Conservation (phyloP, 2,329 filamentous ascomycete species). For the Plectosphaerella cucumerina region DNA sequence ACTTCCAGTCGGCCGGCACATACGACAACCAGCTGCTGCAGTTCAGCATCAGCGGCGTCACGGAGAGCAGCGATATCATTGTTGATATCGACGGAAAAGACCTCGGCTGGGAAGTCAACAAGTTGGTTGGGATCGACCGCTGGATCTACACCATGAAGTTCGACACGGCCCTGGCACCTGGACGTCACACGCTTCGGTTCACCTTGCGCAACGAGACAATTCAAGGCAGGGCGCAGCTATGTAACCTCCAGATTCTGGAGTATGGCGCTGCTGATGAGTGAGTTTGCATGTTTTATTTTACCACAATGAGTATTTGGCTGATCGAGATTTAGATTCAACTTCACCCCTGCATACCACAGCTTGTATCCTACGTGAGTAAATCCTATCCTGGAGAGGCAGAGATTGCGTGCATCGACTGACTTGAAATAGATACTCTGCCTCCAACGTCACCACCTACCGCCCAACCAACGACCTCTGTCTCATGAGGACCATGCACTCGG, state of each 20-base stretch:
- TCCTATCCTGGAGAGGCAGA: background rate
- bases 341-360: constrained; percentile 16
- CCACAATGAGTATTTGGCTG: background rate
- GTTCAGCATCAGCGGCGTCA: constrained; percentile 23
- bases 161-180: constrained; percentile 15
- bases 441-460: constrained; percentile 22
- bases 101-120: constrained; percentile 22
- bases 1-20: constrained; percentile 20
- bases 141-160: constrained; percentile 25
- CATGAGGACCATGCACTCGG: constrained; percentile 22
- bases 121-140: constrained; percentile 19
- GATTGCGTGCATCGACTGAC: background rate
- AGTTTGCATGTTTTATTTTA: constrained; percentile 7
- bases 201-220: constrained; percentile 19
- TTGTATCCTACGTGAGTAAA: constrained; percentile 21
- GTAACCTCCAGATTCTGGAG: constrained; percentile 22
- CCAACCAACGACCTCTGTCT: constrained; percentile 23
- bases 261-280: constrained; percentile 18
- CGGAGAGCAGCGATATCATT: constrained; percentile 18
- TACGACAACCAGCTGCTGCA: constrained; percentile 22
- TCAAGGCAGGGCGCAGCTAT: constrained; percentile 22
- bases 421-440: constrained; percentile 17
- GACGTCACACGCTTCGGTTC: constrained; percentile 18
- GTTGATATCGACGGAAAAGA: constrained; percentile 23
- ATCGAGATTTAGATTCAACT: constrained; percentile 16